phyloP scores from a whole-genome alignment of 2,329 filamentous ascomycete species.

The Aureobasidium sp. region DNA sequence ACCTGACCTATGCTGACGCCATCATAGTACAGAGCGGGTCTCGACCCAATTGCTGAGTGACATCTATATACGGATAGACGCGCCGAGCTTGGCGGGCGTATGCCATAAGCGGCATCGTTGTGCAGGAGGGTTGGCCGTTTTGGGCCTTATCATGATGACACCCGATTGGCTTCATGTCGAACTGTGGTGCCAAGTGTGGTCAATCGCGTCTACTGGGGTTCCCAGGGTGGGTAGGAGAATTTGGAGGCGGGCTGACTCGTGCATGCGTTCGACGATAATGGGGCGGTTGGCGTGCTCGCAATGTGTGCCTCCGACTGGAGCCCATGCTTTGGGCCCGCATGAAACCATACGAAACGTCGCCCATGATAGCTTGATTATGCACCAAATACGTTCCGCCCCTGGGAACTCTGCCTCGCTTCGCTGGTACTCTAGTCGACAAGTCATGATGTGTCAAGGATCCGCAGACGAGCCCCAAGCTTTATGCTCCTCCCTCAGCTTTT shows the following conservation, averaged over 20 bases:
- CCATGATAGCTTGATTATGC: slow-evolving; percentile 17
- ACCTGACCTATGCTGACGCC: slow-evolving; percentile 10
- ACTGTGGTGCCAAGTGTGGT: background rate
- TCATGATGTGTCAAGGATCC: slow-evolving; percentile 13
- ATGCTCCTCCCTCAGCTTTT: slow-evolving; percentile 11
- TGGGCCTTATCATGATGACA: background rate
- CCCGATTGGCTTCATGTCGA: background rate
- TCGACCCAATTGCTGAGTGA: background rate
- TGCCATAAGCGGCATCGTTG: slow-evolving; percentile 11
- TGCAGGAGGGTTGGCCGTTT: slow-evolving; percentile 7
- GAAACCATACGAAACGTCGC: slow-evolving; percentile 11
- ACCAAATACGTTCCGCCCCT: slow-evolving; percentile 11
- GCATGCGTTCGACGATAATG: slow-evolving; percentile 9
- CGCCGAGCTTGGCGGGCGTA: background rate
- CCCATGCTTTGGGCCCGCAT: slow-evolving; percentile 11
- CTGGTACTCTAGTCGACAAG: slow-evolving; percentile 10
- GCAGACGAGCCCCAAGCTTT: slow-evolving; percentile 12
- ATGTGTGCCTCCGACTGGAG: slow-evolving; percentile 7
- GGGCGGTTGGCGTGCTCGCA: slow-evolving; percentile 4
- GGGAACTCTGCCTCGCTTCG: slow-evolving; percentile 10
- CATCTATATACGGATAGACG: background rate
- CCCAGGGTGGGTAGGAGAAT: slow-evolving; percentile 2
- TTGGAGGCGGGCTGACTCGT: slow-evolving; percentile 12
- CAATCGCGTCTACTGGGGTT: background rate
- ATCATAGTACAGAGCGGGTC: background rate